These are phyloP conservation scores for Pseudocohnilembus persalinus DNA, from an alignment of 169 alveolate genomes.

Conservation along the genomic window DNA sequence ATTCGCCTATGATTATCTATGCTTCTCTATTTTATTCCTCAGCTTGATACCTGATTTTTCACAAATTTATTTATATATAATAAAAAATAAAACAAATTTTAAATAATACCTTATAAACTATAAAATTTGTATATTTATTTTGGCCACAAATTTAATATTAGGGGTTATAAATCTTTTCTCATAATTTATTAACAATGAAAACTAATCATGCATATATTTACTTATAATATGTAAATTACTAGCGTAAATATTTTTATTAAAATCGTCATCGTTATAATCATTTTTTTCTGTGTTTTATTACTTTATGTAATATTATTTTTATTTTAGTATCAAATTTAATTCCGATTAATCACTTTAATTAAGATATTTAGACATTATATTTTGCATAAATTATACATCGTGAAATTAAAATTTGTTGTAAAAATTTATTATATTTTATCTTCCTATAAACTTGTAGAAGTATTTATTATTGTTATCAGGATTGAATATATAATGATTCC, in stretches of 20 bases:
- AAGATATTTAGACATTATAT: not conserved
- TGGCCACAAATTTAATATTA: not conserved
- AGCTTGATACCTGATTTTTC: slow-evolving; percentile 7
- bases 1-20: slow-evolving; percentile 16
- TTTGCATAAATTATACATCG: not conserved
- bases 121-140: too few species aligned
- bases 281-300: too few species aligned
- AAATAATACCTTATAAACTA: not conserved
- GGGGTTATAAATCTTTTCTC: not conserved
- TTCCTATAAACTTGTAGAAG: not conserved
- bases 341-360: not conserved
- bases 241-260: not conserved
- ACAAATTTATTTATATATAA: too few species aligned
- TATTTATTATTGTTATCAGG: too few species aligned
- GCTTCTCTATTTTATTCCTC: slow-evolving; percentile 22
- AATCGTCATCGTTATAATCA: too few species aligned
- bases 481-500: too few species aligned
- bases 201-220: not conserved
- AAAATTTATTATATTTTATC: not conserved
- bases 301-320: too few species aligned
- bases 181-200: not conserved
- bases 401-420: too few species aligned
- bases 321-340: too few species aligned
- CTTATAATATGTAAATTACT: not conserved
- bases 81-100: too few species aligned